Conservation (phyloP, 495 filamentous ascomycete genomes). For the Penicillium goetzii region DNA sequence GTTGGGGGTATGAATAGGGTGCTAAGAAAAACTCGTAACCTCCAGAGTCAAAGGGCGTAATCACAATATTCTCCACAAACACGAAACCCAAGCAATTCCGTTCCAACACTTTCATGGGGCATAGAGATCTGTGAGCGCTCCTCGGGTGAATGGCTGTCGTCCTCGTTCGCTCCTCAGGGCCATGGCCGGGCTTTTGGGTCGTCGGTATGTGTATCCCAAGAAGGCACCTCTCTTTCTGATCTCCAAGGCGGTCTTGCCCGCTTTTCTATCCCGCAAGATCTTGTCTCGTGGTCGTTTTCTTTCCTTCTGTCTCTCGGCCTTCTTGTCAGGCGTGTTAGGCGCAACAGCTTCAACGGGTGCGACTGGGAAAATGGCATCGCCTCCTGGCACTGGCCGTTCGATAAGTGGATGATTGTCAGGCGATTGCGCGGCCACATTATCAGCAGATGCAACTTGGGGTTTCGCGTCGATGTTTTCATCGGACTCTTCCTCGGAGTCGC, state of each 20-base stretch:
- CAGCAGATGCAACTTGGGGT: conserved; percentile 13
- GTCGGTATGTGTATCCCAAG: conserved; percentile 85
- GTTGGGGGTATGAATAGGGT: conserved; percentile 1
- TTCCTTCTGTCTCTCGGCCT: conserved; percentile 50
- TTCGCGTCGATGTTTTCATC: conserved; percentile 18
- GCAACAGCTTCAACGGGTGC: neutral
- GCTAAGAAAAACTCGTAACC: neutral
- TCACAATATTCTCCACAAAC: neutral
- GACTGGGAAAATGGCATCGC: neutral
- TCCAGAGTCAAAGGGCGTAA: neutral
- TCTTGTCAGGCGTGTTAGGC: conserved; percentile 18
- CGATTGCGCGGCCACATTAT: neutral
- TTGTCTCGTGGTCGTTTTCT: conserved; percentile 77
- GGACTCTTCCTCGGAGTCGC: conserved; percentile 21
- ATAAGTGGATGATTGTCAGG: neutral
- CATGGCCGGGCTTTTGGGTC: conserved; percentile 50
- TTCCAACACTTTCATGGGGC: conserved; percentile 15
- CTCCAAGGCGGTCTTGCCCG: conserved; percentile 68
- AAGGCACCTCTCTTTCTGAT: conserved; percentile 81
- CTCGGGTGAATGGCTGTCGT: conserved; percentile 31
- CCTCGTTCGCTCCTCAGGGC: conserved; percentile 41
- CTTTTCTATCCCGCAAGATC: conserved; percentile 70
- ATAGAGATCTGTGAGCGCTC: conserved; percentile 37
- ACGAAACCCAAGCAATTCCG: neutral
- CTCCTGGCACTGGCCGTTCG: neutral